A percentile compares a stretch with the other conserved stretches of the same genome.
Conservation (phyloP, 768 basidiomycete genomes). For the Ramaria sp. region DNA sequence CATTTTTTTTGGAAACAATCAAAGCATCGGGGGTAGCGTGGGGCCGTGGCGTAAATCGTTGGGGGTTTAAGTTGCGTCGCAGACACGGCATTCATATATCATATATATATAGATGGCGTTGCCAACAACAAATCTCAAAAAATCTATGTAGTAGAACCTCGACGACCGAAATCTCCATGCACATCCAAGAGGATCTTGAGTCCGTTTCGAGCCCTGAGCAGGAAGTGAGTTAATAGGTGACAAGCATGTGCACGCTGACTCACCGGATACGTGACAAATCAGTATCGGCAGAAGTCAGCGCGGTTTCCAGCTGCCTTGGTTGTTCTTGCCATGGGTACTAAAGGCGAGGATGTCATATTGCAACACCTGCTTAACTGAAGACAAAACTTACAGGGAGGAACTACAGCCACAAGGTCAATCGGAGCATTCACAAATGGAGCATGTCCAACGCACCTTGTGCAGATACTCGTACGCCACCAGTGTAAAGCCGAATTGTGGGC, state of each 20-base stretch:
- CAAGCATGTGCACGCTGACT: not conserved
- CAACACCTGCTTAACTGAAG: conserved; percentile 2
- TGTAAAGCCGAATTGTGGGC: conserved; percentile 92
- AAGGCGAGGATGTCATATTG: conserved; percentile 12
- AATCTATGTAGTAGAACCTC: not conserved
- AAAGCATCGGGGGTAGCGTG: no score
- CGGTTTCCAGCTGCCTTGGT: conserved; percentile 57
- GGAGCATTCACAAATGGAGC: not conserved
- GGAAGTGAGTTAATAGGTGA: not conserved
- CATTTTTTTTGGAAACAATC: no score
- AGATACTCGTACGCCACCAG: conserved; percentile 71
- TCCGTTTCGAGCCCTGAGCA: conserved; percentile 78
- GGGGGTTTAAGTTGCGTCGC: no score
- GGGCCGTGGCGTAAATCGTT: no score
- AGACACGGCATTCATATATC: no score
- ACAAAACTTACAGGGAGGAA: conserved; percentile 19
- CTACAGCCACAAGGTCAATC: conserved; percentile 9
- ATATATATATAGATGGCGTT: not conserved
- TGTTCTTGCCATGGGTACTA: conserved; percentile 78
- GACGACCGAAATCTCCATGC: conserved; percentile 75
- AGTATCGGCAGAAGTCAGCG: conserved; percentile 47
- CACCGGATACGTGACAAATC: conserved; percentile 27
- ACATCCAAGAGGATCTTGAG: conserved; percentile 85
- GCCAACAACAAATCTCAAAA: not conserved
- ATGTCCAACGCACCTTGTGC: conserved; percentile 36